A percentile compares a stretch with the other conserved stretches of the same genome.
These are phyloP conservation scores for Miamiensis avidus DNA, from an alignment of 169 alveolate genomes.

Conservation along the genomic window DNA sequence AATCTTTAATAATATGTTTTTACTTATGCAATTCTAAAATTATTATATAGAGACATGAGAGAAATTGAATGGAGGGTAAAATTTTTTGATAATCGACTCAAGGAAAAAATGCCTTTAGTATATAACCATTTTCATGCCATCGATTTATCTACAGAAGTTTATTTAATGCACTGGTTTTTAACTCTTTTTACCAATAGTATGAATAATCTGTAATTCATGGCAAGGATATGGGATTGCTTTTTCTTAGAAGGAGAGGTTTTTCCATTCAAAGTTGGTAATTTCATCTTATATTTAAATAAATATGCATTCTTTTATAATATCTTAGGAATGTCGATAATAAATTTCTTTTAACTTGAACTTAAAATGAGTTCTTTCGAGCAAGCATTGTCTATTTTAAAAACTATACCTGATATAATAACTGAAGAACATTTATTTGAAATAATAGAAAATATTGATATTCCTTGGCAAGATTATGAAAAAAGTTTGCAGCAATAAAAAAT, in stretches of 20 bases:
- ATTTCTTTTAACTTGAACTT: slow-evolving; percentile 13
- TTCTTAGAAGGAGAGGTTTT: slow-evolving; percentile 74
- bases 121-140: slow-evolving; percentile 56
- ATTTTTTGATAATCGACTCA: slow-evolving; percentile 49
- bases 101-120: slow-evolving; percentile 50
- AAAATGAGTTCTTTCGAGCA: slow-evolving; percentile 18
- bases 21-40: no score
- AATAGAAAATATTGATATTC: slow-evolving; percentile 18
- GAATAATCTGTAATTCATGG: slow-evolving; percentile 38
- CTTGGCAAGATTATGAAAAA: slow-evolving; percentile 7
- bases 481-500: slow-evolving; percentile 6
- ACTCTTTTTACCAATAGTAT: slow-evolving; percentile 54
- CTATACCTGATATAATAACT: slow-evolving; percentile 3
- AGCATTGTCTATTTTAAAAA: slow-evolving; percentile 6
- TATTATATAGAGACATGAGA: slow-evolving; percentile 28
- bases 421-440: slow-evolving; percentile 17
- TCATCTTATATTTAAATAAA: no score
- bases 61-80: slow-evolving; percentile 54
- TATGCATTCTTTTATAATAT: no score
- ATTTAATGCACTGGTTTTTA: slow-evolving; percentile 67
- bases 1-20: slow-evolving; percentile 21
- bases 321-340: slow-evolving; percentile 1
- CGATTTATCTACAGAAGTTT: slow-evolving; percentile 60
- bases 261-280: slow-evolving; percentile 49
- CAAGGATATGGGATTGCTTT: slow-evolving; percentile 71